These are phyloP conservation scores for Crotalaria pallida DNA, from an alignment of 306 rosid species.

Conservation along the genomic window DNA sequence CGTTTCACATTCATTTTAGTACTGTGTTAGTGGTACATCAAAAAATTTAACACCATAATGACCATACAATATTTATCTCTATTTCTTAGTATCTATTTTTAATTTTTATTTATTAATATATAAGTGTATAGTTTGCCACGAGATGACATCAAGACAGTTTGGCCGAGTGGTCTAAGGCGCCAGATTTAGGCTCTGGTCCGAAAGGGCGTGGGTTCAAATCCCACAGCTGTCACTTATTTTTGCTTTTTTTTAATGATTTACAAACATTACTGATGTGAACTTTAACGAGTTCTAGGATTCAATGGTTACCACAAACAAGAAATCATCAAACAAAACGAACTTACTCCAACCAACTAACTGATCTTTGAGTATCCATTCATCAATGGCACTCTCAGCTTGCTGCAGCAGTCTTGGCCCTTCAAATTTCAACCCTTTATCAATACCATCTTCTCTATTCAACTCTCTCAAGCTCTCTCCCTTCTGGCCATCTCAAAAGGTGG, in stretches of 20 bases:
- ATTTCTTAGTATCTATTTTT: no score
- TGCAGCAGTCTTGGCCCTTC: constrained; percentile 16
- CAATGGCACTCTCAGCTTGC: constrained; percentile 47
- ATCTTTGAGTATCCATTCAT: neutral
- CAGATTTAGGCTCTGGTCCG: constrained; percentile 99
- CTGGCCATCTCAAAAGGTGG: constrained; percentile 78
- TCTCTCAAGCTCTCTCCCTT: constrained; percentile 58
- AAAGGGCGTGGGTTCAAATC: constrained; percentile 96
- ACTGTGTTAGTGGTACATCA: no score
- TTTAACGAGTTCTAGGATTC: neutral
- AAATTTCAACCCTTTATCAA: constrained; percentile 26
- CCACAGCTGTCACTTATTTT: constrained; percentile 60
- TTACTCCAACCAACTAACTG: neutral
- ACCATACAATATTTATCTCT: no score
- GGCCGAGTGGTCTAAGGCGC: constrained; percentile 99
- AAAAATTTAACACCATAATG: no score
- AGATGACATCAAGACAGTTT: constrained; percentile 47
- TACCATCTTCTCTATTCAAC: constrained; percentile 48
- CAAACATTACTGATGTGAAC: neutral
- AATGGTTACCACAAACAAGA: constrained; percentile 20
- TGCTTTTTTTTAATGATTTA: neutral
- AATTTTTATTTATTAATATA: no score
- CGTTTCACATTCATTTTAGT: no score
- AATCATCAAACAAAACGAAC: neutral
- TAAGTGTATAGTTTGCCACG: no score